Conservation (phyloP, 2,329 filamentous ascomycete species). For the Stemphylium lycopersici region DNA sequence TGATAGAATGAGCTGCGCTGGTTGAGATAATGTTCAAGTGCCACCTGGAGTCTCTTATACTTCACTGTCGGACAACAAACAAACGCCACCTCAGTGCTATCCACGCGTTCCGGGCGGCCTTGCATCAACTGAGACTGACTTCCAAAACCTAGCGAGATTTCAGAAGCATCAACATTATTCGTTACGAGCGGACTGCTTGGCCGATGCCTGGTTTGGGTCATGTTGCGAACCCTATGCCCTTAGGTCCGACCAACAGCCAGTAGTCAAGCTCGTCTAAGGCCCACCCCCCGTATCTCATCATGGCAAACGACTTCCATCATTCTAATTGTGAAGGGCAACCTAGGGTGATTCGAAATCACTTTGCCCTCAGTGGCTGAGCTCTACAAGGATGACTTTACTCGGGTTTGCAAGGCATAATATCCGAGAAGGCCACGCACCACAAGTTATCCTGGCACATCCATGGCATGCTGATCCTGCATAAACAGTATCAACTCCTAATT, state of each 20-base stretch:
- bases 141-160: background rate
- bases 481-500: background rate
- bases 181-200: background rate
- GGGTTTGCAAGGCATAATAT: background rate
- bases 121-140: background rate
- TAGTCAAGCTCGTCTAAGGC: too few species aligned
- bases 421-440: background rate
- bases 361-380: background rate
- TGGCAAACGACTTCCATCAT: too few species aligned
- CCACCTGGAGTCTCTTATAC: conserved; percentile 2
- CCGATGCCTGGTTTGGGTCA: background rate
- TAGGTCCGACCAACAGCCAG: background rate
- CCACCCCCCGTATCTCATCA: too few species aligned
- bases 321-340: too few species aligned
- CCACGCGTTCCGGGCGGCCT: background rate
- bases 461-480: background rate
- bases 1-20: background rate
- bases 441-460: background rate
- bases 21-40: background rate
- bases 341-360: too few species aligned
- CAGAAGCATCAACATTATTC: background rate
- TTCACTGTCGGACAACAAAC: background rate
- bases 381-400: background rate
- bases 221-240: background rate
- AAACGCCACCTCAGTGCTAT: background rate